Evolutionary conservation across 202 grass and related monocot genomes (phyloP).

Genomic region (Zoysia matrella): DNA sequence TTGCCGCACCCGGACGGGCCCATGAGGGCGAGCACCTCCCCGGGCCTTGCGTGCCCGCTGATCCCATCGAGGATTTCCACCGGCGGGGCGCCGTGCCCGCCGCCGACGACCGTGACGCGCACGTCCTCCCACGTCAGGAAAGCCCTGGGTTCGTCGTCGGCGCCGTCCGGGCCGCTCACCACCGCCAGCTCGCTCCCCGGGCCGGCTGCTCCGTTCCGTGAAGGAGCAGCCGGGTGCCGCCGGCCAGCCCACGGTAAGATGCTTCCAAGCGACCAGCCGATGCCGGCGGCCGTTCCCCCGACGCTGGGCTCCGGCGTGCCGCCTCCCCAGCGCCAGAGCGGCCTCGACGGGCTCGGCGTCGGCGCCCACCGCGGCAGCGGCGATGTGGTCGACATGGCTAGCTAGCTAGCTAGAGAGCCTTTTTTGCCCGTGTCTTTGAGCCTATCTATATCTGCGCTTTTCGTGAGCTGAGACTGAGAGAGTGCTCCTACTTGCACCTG

Average conservation of each 20-base stretch:
- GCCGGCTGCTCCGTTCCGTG: too few species aligned
- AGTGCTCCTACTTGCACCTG: too few species aligned
- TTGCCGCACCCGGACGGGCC: slow-evolving; percentile 92
- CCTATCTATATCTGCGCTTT: not conserved
- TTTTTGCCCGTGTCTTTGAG: not conserved
- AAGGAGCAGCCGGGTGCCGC: not conserved
- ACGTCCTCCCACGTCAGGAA: slow-evolving; percentile 61
- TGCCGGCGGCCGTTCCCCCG: too few species aligned
- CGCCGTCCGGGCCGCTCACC: not conserved
- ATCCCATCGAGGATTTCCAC: slow-evolving; percentile 70
- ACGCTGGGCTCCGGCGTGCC: slow-evolving; percentile 2
- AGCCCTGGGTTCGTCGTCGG: not conserved
- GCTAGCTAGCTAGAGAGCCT: not conserved
- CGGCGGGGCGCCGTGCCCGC: not conserved
- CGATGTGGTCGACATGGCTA: slow-evolving; percentile 36
- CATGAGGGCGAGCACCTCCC: slow-evolving; percentile 87
- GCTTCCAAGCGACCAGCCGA: not conserved
- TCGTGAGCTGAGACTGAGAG: too few species aligned
- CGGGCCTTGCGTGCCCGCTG: slow-evolving; percentile 63
- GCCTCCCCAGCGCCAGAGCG: slow-evolving; percentile 46
- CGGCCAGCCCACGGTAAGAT: not conserved
- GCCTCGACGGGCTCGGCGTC: slow-evolving; percentile 33
- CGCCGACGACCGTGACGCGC: slow-evolving; percentile 38
- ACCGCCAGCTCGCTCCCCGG: not conserved
- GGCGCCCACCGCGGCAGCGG: slow-evolving; percentile 29